Evolutionary conservation across 345 rosid genomes (phyloP).

Genomic region (Rubroshorea leprosula): DNA sequence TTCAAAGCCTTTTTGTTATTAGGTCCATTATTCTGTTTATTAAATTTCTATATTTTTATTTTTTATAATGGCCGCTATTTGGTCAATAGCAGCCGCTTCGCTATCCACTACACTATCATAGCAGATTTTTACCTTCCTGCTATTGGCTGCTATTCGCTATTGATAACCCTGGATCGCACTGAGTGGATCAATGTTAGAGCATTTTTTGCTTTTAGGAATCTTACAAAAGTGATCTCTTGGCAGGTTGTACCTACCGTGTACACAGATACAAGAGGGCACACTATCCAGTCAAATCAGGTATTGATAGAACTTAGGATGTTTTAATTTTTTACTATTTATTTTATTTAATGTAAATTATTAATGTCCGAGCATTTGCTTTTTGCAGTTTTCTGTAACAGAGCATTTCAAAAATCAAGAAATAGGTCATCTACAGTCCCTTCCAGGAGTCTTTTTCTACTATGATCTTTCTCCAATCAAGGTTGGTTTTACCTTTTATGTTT

Average conservation of each 20-base stretch:
- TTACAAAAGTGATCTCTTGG: slow-evolving; percentile 8
- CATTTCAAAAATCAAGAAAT: slow-evolving; percentile 62
- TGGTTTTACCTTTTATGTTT: slow-evolving; percentile 5
- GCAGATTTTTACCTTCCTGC: too few relatives aligned
- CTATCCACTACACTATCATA: too few relatives aligned
- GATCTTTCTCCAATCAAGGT: slow-evolving; percentile 99
- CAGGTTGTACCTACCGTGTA: slow-evolving; percentile 95
- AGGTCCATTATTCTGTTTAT: too few relatives aligned
- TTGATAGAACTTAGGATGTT: background rate
- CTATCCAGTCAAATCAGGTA: slow-evolving; percentile 91
- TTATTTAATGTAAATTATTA: slow-evolving; percentile 16
- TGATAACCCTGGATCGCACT: too few relatives aligned
- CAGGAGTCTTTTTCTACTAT: slow-evolving; percentile 95
- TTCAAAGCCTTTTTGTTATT: too few relatives aligned
- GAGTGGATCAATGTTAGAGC: too few relatives aligned
- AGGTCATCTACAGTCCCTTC: slow-evolving; percentile 64
- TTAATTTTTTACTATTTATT: slow-evolving; percentile 6
- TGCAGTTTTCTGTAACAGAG: slow-evolving; percentile 92
- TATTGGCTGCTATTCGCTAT: too few relatives aligned
- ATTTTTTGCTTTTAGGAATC: background rate
- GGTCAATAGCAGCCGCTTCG: too few relatives aligned
- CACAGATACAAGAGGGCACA: slow-evolving; percentile 67
- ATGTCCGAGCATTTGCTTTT: slow-evolving; percentile 1
- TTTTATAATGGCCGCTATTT: too few relatives aligned
- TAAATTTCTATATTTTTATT: too few relatives aligned